Evolutionary conservation across 208 protist genomes (phyloP), one percentile per base, ranked within the genome.

Genomic region (Crithidia fasciculata): DNA sequence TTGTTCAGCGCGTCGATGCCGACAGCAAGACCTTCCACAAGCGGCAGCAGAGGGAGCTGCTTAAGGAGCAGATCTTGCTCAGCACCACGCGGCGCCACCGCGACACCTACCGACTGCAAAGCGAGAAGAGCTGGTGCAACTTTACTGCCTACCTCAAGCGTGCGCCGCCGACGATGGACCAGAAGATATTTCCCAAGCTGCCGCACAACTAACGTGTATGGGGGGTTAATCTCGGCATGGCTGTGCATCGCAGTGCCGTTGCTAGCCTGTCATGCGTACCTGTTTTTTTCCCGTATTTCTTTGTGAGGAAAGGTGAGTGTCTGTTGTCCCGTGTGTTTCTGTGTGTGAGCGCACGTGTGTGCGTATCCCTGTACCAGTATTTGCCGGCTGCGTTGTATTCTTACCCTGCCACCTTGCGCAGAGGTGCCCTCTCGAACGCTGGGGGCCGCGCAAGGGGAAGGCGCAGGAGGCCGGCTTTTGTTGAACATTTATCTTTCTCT

Each of bases 141-240:
- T 96, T 91, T 59, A 96, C 90, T 10, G 77, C 76, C 16, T 91
- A 90, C 62, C 85, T 96, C 16, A 82, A 75, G 54, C 87, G 82
- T 0, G 85, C 78, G 0, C 92, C 90, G 39, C 74, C 83, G 7
- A 76, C 88, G 66, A 78, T 87, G 50, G 92, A 96, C 52, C 59
- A 68, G 18, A 83, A 82, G 50, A 90, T 88, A 12, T 96, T 94
- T 70, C 92, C 92, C 6, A 68, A 79, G 43, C 74, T 95, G 43
- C 76, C 56, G 15, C 66, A 65, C 52, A 61, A 43, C 36, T 72
- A 58, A n/a, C 2, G 3, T 4, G 2, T 1, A 52, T 44, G 10
- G 28, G 15, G 28, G 8, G 18, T 44, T 2, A 44, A 28, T 4
- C 55, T 52, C 19, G 49, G 63, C 37, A 57, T 2, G 52, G 8